phyloP scores from a whole-genome alignment of 352 stramenopile species.

The Globisporangium carolinianum region DNA sequence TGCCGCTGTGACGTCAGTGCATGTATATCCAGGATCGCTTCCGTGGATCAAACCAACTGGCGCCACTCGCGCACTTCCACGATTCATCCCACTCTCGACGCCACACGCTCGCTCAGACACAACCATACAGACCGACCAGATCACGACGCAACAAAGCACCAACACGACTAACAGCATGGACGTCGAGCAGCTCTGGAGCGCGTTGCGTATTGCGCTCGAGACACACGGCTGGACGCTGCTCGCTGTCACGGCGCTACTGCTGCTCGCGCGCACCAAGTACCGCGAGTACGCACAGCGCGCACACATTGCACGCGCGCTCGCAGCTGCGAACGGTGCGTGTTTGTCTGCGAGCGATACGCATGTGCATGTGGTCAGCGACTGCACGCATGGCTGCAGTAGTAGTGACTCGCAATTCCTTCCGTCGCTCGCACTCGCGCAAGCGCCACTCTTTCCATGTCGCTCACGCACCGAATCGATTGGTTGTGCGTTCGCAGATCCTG shows the following conservation, averaged over 20 bases:
- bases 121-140: background rate
- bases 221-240: slow-evolving; percentile 52
- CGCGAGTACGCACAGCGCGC: slow-evolving; percentile 18
- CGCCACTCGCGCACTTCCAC: background rate
- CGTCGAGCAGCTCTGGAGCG: slow-evolving; percentile 17
- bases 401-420: background rate
- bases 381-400: no score
- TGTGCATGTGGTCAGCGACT: slow-evolving; percentile 7
- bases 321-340: slow-evolving; percentile 45
- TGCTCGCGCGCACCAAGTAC: slow-evolving; percentile 22
- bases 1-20: background rate
- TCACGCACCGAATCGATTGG: no score
- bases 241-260: slow-evolving; percentile 17
- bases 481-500: slow-evolving; percentile 24
- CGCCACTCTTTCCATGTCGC: background rate
- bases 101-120: background rate
- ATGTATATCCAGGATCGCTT: background rate
- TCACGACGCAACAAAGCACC: background rate
- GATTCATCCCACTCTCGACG: slow-evolving; percentile 4
- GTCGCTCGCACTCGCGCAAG: background rate
- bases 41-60: background rate
- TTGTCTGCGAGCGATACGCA: slow-evolving; percentile 12
- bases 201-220: slow-evolving; percentile 28
- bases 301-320: slow-evolving; percentile 27
- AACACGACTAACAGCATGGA: slow-evolving; percentile 1